Evolutionary conservation across 2,329 filamentous ascomycete genomes (phyloP).

Genomic region (Fusarium vanettenii): DNA sequence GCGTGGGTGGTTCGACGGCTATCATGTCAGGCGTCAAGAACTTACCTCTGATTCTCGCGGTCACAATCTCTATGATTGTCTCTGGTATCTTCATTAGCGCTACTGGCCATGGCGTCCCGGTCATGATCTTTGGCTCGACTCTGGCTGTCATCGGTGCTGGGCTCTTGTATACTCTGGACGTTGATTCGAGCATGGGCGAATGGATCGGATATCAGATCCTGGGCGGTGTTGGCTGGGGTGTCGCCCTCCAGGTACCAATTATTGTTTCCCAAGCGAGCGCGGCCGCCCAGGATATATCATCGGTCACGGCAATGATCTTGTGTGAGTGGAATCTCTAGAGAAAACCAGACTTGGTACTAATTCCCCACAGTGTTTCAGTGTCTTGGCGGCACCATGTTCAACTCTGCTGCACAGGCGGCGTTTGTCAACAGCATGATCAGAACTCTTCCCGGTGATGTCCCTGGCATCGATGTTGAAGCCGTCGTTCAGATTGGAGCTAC

Average conservation of each 20-base stretch:
- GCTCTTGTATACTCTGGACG: conserved; percentile 55
- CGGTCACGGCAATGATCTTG: conserved; percentile 58
- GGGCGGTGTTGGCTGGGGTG: conserved; percentile 60
- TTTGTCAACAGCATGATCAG: conserved; percentile 59
- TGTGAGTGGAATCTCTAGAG: too few relatives aligned
- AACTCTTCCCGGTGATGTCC: conserved; percentile 47
- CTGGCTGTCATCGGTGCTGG: conserved; percentile 57
- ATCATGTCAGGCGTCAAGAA: conserved; percentile 56
- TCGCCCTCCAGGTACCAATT: conserved; percentile 61
- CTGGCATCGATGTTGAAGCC: conserved; percentile 48
- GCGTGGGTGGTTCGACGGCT: conserved; percentile 54
- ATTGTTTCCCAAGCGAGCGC: conserved; percentile 59
- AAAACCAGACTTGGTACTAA: too few relatives aligned
- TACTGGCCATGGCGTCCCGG: conserved; percentile 55
- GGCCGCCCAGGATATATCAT: conserved; percentile 55
- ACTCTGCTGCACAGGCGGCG: conserved; percentile 60
- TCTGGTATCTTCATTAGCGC: conserved; percentile 53
- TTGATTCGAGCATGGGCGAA: conserved; percentile 51
- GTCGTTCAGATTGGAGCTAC: conserved; percentile 63
- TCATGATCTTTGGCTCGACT: conserved; percentile 58
- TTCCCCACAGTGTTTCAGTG: conserved; percentile 56
- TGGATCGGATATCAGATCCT: conserved; percentile 69
- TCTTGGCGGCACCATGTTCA: conserved; percentile 62
- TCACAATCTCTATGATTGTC: conserved; percentile 55
- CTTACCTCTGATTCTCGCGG: conserved; percentile 57